Evolutionary conservation across 306 rosid genomes (phyloP), one percentile per base, ranked within the genome.

Genomic region (Coriaria nepalensis): DNA sequence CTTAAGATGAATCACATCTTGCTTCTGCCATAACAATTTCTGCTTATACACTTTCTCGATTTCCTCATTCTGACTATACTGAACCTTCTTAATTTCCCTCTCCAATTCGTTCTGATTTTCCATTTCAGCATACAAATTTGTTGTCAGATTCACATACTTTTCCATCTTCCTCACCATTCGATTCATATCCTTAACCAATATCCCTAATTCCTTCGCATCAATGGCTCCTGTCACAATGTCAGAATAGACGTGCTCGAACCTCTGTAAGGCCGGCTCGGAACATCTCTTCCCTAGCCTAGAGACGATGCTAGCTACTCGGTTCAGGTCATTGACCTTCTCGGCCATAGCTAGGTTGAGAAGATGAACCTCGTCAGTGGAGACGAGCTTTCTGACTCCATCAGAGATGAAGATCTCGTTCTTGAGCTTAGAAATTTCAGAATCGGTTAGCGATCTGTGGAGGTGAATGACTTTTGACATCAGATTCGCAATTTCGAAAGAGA

Each of bases 181-280:
- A n/a, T 90, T 95, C 95, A 90, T 90, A 43, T 81, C 95, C 74
- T 79, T 90, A 33, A 90, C 98, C 53, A 85, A 67, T 63, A 90
- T 84, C 48, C 98, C 94, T 68, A 90, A 65, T 48, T 85, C 95
- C 70, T 60, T 79, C 54, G 81, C 94, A 43, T 77, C 79, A 43
- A 90, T 90, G 10, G 71, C 87, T 53, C 94, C 85, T 59, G 49
- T 54, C 40, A 81, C 70, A 45, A 90, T 73, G 49, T 90, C 98
- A 40, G 77, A 73, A 34, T 79, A 85, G 8, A 90, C 98, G 64
- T 90, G 98, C 70, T 85, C 87, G 59, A 90, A 90, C 12, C 98
- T 95, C 55, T 73, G 98, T 59, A 90, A 49, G 4, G 95, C 87
- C 47, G 92, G 93, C 55, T 79, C 77, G 39, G 81, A 66, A n/a